Evolutionary conservation across 2,329 filamentous ascomycete genomes (phyloP).

Genomic region (Hymenoscyphus infarciens): DNA sequence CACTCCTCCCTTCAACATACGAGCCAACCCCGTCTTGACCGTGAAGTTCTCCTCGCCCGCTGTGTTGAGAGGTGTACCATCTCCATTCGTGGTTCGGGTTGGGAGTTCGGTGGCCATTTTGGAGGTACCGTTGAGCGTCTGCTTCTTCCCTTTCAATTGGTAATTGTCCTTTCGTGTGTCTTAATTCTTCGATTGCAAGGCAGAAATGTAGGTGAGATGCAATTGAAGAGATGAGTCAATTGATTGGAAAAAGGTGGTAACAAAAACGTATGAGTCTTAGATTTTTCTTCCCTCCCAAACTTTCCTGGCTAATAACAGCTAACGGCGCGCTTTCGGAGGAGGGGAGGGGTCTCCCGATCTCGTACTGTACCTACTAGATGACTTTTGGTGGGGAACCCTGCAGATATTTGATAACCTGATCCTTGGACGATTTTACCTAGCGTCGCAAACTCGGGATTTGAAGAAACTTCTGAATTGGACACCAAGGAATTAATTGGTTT

Average conservation of each 20-base stretch:
- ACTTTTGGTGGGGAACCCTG: background rate
- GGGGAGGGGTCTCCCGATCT: conserved; percentile 3
- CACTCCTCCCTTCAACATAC: conserved; percentile 98
- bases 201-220: background rate
- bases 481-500: background rate
- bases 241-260: background rate
- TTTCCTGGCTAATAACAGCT: conserved; percentile 1
- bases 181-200: background rate
- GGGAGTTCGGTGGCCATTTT: conserved; percentile 43
- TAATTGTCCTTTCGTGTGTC: too few species aligned
- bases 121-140: conserved; percentile 28
- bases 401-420: background rate
- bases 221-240: background rate
- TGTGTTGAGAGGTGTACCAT: conserved; percentile 20
- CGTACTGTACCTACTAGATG: too few species aligned
- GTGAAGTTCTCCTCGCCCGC: conserved; percentile 55
- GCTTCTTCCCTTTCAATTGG: background rate
- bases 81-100: conserved; percentile 33
- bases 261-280: conserved; percentile 8
- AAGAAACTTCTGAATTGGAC: background rate
- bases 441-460: background rate
- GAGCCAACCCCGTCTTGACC: conserved; percentile 90
- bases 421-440: background rate
- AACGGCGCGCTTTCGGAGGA: conserved; percentile 10
- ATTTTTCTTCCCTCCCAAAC: conserved; percentile 5